Evolutionary conservation across 116 monocot genomes (phyloP).

Genomic region (Cymodocea nodosa): DNA sequence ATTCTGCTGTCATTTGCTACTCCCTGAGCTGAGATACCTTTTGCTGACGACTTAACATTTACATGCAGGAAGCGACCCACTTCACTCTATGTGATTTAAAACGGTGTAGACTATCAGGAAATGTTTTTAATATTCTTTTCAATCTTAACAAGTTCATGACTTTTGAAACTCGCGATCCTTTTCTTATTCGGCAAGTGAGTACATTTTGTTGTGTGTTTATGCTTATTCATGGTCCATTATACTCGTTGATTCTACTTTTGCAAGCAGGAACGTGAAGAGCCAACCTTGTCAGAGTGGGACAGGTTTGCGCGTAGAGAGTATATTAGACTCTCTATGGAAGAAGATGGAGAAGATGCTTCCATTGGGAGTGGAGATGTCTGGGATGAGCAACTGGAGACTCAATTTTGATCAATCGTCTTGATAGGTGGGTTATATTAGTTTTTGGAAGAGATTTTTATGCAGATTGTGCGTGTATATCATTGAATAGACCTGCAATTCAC

Average conservation of each 20-base stretch:
- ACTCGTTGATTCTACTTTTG: not conserved
- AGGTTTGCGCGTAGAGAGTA: constrained; percentile 82
- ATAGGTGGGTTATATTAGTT: not conserved
- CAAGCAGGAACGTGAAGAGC: constrained; percentile 64
- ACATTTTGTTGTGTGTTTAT: not conserved
- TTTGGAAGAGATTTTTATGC: too few relatives aligned
- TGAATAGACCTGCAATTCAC: too few relatives aligned
- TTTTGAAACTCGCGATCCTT: constrained; percentile 88
- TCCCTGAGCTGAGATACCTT: not conserved
- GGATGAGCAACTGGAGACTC: constrained; percentile 69
- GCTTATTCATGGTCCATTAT: not conserved
- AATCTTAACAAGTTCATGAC: constrained; percentile 90
- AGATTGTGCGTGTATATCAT: too few relatives aligned
- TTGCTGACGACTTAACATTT: not conserved
- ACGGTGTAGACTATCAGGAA: constrained; percentile 69
- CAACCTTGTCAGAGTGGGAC: constrained; percentile 82
- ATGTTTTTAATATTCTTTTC: constrained; percentile 83
- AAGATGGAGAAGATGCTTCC: constrained; percentile 88
- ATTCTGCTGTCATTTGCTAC: not conserved
- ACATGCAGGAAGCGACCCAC: constrained; percentile 42
- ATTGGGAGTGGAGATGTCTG: constrained; percentile 81
- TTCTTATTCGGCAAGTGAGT: constrained; percentile 72
- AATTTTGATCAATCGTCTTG: constrained; percentile 18
- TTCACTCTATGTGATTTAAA: constrained; percentile 59
- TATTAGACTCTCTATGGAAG: constrained; percentile 80